A percentile compares a stretch with the other conserved stretches of the same genome.
These are phyloP conservation scores for Rutstroemia sp. DNA, from an alignment of 2,329 filamentous ascomycete genomes.

Conservation along the genomic window DNA sequence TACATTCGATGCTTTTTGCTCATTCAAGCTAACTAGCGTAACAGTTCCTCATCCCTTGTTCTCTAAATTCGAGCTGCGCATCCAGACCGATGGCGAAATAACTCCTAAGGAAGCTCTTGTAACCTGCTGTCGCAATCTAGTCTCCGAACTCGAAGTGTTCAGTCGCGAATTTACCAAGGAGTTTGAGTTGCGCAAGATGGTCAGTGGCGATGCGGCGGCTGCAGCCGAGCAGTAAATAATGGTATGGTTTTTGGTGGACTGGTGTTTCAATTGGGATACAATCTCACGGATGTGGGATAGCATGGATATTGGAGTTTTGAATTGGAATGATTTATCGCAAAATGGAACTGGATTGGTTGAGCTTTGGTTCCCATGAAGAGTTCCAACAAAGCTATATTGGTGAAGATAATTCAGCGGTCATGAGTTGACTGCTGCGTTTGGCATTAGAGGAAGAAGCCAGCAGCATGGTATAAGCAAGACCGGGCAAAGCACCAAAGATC, in stretches of 20 bases:
- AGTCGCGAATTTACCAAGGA: slow-evolving; percentile 89
- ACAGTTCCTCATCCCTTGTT: slow-evolving; percentile 35
- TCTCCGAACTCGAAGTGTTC: slow-evolving; percentile 72
- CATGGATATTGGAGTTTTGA: neutral
- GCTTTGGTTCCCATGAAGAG: too few species aligned
- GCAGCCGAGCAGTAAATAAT: slow-evolving; percentile 8
- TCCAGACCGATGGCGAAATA: slow-evolving; percentile 85
- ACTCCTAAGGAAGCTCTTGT: slow-evolving; percentile 85
- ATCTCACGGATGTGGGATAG: neutral
- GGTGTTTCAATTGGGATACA: neutral
- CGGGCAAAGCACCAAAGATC: too few species aligned
- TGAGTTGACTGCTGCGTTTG: too few species aligned
- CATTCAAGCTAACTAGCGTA: neutral
- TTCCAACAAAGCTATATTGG: too few species aligned
- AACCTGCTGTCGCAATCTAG: slow-evolving; percentile 71
- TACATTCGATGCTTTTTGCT: neutral
- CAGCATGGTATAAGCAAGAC: too few species aligned
- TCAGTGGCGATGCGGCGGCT: slow-evolving; percentile 35
- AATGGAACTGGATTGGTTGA: too few species aligned
- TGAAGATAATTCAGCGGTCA: too few species aligned
- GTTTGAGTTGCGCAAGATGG: slow-evolving; percentile 82
- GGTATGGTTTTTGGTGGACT: neutral
- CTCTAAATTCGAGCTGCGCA: slow-evolving; percentile 60
- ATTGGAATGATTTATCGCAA: neutral
- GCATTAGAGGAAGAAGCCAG: too few species aligned